Evolutionary conservation across 2,329 filamentous ascomycete species (phyloP).

Genomic region (Alternaria longipes): DNA sequence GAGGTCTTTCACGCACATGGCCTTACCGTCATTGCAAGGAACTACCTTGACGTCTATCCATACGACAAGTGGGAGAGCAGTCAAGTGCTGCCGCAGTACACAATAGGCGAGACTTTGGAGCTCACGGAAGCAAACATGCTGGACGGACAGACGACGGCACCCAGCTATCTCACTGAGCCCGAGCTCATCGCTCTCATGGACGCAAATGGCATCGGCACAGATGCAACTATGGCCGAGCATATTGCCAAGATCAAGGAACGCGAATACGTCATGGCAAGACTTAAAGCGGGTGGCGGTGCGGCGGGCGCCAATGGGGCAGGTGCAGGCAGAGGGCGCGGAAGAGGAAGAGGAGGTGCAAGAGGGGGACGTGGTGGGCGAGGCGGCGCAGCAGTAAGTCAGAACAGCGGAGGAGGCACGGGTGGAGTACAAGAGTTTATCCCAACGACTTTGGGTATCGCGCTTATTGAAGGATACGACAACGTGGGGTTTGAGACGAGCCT

Average conservation of each 20-base stretch:
- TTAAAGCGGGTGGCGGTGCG: conserved; percentile 52
- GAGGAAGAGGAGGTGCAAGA: conserved; percentile 46
- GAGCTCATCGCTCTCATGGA: conserved; percentile 98
- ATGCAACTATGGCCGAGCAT: conserved; percentile 99
- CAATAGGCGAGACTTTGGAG: conserved; percentile 80
- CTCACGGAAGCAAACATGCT: conserved; percentile 88
- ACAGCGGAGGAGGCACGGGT: conserved; percentile 54
- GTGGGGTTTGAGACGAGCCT: conserved; percentile 93
- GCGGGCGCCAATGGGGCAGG: conserved; percentile 48
- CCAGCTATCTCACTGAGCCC: conserved; percentile 89
- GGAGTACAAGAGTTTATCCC: conserved; percentile 88
- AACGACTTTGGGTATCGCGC: conserved; percentile 86
- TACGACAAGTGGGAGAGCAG: conserved; percentile 97
- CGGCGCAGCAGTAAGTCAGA: conserved; percentile 50
- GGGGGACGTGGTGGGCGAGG: conserved; percentile 58
- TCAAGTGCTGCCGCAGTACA: conserved; percentile 80
- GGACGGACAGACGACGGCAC: conserved; percentile 88
- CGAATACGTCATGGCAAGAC: conserved; percentile 79
- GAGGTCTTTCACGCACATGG: conserved; percentile 86
- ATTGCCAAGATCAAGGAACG: conserved; percentile 94
- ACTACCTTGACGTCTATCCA: conserved; percentile 94
- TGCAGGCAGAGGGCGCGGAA: conserved; percentile 56
- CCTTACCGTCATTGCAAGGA: conserved; percentile 83
- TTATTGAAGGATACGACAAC: conserved; percentile 93
- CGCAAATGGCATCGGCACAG: conserved; percentile 96